Evolutionary conservation across 2,329 filamentous ascomycete genomes (phyloP).

Genomic region (Neonectria faginata): DNA sequence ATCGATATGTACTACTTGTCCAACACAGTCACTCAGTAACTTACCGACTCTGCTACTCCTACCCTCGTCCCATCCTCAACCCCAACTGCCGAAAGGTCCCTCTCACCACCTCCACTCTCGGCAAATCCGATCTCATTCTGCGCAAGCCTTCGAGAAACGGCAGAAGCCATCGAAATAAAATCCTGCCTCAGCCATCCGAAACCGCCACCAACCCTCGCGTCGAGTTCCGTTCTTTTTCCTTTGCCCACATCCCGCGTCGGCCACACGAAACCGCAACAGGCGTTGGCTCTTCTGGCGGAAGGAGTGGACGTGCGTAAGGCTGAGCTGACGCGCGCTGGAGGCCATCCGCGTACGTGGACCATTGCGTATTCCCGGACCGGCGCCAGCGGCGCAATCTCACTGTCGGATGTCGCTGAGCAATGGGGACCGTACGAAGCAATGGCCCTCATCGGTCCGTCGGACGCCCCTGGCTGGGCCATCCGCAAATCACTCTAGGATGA

Average conservation of each 20-base stretch:
- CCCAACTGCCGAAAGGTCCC: neutral
- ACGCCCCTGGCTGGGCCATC: neutral
- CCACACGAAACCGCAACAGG: neutral
- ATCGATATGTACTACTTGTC: neutral
- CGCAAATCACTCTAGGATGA: slow-evolving; percentile 5
- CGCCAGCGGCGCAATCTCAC: slow-evolving; percentile 5
- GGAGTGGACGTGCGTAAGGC: slow-evolving; percentile 20
- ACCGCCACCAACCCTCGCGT: neutral
- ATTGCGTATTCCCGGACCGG: slow-evolving; percentile 19
- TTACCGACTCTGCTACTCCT: neutral
- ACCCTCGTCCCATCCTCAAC: slow-evolving; percentile 18
- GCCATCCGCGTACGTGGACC: slow-evolving; percentile 19
- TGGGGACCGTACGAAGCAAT: neutral
- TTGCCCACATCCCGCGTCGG: neutral
- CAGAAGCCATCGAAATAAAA: neutral
- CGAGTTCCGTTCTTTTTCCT: neutral
- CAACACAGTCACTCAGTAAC: neutral
- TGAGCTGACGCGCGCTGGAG: slow-evolving; percentile 24
- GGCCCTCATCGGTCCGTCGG: slow-evolving; percentile 6
- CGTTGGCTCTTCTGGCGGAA: neutral
- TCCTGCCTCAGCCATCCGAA: neutral
- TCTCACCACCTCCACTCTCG: neutral
- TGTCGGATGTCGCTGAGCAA: slow-evolving; percentile 19
- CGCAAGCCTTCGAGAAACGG: neutral
- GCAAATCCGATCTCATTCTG: neutral